Base-by-base conservation (phyloP, 768 basidiomycete species). In the Pholiota molesta region DNA sequence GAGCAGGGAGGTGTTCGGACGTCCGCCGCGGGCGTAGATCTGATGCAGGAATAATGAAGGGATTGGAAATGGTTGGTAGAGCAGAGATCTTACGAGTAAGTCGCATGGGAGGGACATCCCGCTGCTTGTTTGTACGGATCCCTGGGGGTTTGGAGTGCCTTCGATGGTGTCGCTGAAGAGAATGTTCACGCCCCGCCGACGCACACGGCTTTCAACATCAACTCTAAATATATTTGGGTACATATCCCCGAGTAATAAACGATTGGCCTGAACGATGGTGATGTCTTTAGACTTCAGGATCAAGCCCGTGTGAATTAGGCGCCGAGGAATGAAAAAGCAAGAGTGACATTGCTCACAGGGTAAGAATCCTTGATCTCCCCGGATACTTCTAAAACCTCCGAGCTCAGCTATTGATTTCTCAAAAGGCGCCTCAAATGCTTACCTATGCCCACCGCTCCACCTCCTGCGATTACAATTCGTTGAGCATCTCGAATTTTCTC, bases 251-350 rank as follows among this genome's bases (percentile, higher is more conserved):
- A 90, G 77, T 45, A 89, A 79, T 33, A 78, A 71, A 2, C 63
- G 62, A 23, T 80, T 75, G 42, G 81, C 77, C 13, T 91, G 89
- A 14, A 91, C 81, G 51, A 91, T 78, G 23, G 86, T 88, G 16
- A 90, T 79, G 31, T 73, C 72, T 65, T 82, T 86, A 16, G 65
- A 66, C 78, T 80, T 8, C 55, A 19, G 14, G 29, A 17, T n/a
- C 39, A 61, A 54, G 51, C 28, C 44, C 3, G 39, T 53, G 16
- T 26, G 21, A 52, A 13, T 21, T 31, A 59, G 19, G n/a, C 33
- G 40, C 52, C 16, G 7, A 28, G 21, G 21, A 23, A 16, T 17
- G 72, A 66, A 59, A 78, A 74, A 5, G 79, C 73, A 16, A 37
- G 68, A 64, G 52, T n/a, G 5, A 10, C 2, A 37, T 31, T 54